Evolutionary conservation across 495 filamentous ascomycete species (phyloP).

Genomic region (Xylaria nigripes): DNA sequence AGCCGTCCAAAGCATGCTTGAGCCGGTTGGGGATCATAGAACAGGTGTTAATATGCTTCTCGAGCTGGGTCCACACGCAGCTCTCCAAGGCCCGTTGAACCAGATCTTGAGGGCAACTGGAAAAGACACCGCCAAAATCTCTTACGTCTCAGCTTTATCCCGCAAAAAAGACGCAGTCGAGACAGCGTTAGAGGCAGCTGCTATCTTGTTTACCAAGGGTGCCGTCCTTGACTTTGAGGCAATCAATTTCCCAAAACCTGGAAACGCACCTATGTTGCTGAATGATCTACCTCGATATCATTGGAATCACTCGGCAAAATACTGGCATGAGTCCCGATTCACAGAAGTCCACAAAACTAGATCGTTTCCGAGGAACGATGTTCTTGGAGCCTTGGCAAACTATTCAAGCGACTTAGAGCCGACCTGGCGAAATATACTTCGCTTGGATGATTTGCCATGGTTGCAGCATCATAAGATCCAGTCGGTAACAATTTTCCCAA

Average conservation of each 20-base stretch:
- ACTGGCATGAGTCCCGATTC: constrained; percentile 47
- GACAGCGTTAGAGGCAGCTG: constrained; percentile 37
- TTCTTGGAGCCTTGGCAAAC: constrained; percentile 43
- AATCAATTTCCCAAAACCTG: constrained; percentile 37
- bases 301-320: constrained; percentile 44
- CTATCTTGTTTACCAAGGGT: constrained; percentile 40
- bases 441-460: constrained; percentile 45
- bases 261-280: constrained; percentile 27
- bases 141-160: constrained; percentile 35
- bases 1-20: constrained; percentile 30
- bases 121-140: constrained; percentile 29
- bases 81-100: constrained; percentile 52
- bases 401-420: constrained; percentile 43
- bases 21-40: constrained; percentile 26
- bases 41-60: constrained; percentile 42
- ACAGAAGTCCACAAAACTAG: constrained; percentile 44
- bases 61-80: constrained; percentile 59
- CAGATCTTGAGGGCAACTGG: constrained; percentile 45
- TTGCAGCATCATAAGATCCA: constrained; percentile 45
- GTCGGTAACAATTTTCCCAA: constrained; percentile 49
- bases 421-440: constrained; percentile 47
- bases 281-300: constrained; percentile 39
- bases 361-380: constrained; percentile 38
- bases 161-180: constrained; percentile 39
- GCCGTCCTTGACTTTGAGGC: constrained; percentile 34